phyloP scores from a whole-genome alignment of 805 yeast genomes.

The Metschnikowia cubensis region DNA sequence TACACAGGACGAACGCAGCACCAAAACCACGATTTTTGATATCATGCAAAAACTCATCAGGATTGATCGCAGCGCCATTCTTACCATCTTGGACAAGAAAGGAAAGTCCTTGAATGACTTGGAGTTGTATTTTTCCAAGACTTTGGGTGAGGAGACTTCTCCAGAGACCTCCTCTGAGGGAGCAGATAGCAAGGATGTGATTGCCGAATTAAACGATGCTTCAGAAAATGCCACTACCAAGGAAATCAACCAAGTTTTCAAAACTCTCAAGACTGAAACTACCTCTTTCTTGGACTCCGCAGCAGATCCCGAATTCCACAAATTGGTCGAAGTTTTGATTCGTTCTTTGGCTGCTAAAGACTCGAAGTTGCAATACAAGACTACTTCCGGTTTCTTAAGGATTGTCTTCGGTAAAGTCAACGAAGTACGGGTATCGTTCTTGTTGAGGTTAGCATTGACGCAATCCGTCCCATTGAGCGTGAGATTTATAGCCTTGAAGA shows the following conservation, averaged over 20 bases:
- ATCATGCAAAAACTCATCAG: constrained; percentile 23
- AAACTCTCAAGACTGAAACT: constrained; percentile 12
- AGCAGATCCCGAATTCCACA: constrained; percentile 38
- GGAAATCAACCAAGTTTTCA: not conserved
- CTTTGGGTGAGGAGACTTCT: constrained; percentile 35
- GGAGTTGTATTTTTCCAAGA: constrained; percentile 62
- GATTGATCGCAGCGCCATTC: constrained; percentile 20
- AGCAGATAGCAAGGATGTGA: not conserved
- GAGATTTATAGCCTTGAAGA: constrained; percentile 47
- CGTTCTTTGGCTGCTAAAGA: constrained; percentile 34
- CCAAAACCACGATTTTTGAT: not conserved
- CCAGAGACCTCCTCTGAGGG: not conserved
- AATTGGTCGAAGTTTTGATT: constrained; percentile 41
- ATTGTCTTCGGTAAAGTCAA: constrained; percentile 13
- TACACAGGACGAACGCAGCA: constrained; percentile 10
- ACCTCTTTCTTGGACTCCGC: constrained; percentile 35
- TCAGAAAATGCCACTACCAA: not conserved
- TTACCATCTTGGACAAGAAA: constrained; percentile 16
- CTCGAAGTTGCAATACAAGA: constrained; percentile 7
- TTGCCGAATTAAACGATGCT: constrained; percentile 5
- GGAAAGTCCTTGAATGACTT: constrained; percentile 28
- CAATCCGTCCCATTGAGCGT: constrained; percentile 56
- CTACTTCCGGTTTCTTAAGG: constrained; percentile 7
- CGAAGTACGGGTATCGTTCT: constrained; percentile 52
- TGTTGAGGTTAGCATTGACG: constrained; percentile 53